phyloP scores from a whole-genome alignment of 1,284 basidiomycete species.

The Phellopilus nigrolimitatus region DNA sequence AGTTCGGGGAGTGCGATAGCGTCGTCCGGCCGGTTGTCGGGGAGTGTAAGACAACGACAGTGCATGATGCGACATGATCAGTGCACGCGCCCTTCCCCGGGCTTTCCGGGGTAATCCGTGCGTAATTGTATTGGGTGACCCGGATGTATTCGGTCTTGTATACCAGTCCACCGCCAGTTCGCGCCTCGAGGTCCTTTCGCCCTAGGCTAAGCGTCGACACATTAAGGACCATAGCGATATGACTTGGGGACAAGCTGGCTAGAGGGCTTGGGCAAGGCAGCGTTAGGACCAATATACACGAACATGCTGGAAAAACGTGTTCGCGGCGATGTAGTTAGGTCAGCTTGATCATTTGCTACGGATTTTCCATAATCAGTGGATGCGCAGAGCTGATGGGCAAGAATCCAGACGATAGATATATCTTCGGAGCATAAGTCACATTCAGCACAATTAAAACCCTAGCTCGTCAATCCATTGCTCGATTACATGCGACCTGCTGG shows the following conservation, averaged over 20 bases:
- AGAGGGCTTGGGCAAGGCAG: conserved; percentile 1
- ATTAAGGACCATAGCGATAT: conserved; percentile 14
- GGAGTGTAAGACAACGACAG: conserved; percentile 17
- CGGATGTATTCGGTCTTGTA: conserved; percentile 15
- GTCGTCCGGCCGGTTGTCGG: conserved; percentile 18
- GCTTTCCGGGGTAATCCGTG: conserved; percentile 14
- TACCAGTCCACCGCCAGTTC: conserved; percentile 3
- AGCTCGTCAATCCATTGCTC: conserved; percentile 18
- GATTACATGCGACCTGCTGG: conserved; percentile 5
- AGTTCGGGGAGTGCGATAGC: conserved; percentile 17
- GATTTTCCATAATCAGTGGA: background rate
- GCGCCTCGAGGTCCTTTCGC: conserved; percentile 10
- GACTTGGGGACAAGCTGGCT: conserved; percentile 3
- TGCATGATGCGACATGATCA: conserved; percentile 18
- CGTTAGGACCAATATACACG: conserved; percentile 8
- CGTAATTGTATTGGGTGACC: conserved; percentile 19
- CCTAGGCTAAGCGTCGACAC: conserved; percentile 14
- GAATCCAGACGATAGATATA: background rate
- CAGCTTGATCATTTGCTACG: background rate
- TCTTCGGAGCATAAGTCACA: background rate
- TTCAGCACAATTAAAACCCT: conserved; percentile 10
- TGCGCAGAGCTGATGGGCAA: background rate
- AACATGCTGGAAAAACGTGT: conserved; percentile 20
- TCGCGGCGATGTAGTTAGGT: conserved; percentile 14
- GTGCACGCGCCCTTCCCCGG: conserved; percentile 16